Evolutionary conservation across 192 early-diverging fungal genomes (phyloP), one percentile per base, ranked within the genome.

Genomic region (Coemansia sp.): DNA sequence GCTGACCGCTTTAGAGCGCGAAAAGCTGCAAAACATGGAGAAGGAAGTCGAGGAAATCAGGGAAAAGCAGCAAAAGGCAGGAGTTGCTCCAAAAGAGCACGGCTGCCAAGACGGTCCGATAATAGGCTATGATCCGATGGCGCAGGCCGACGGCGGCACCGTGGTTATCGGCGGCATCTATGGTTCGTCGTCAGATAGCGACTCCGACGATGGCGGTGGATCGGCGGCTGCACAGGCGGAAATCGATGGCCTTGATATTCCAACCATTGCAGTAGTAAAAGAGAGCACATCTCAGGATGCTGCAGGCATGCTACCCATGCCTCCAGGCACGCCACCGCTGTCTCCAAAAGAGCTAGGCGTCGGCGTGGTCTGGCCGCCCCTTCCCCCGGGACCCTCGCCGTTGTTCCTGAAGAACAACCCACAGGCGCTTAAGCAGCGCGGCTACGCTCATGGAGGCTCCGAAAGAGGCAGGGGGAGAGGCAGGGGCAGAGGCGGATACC

Each of bases 351-450:
- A 74, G 16, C 25, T 71, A 13, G 63, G 45, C 14, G n/a, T 42
- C 18, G 68, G 54, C 16, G n/a, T 29, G 5, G 30, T 68, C 18
- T 80, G 77, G 77, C 77, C 77, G 39, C 61, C 72, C 34, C 60
- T 74, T 20, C 77, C 77, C 8, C 63, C 61, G 28, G 77, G 77
- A 1, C 77, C 77, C n/a, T 74, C 77, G 27, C 77, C 77, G 4
- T 56, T 71, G 54, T 80, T 58, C 36, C 16, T 65, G 6, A 56
- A 48, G 9, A 24, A 63, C 13, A 60, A 72, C 16, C 69, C 63
- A 4, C 54, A 57, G 0, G 6, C 23, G 34, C n/a, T 22, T n/a
- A 47, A 29, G 32, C 62, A 56, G 10, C 55, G 55, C 55, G 34
- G 28, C 20, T 7, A 47, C 60, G n/a, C 60, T 16, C 27, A 36